Conservation (phyloP, 2,329 filamentous ascomycete species). For the Cercospora brassicicola region DNA sequence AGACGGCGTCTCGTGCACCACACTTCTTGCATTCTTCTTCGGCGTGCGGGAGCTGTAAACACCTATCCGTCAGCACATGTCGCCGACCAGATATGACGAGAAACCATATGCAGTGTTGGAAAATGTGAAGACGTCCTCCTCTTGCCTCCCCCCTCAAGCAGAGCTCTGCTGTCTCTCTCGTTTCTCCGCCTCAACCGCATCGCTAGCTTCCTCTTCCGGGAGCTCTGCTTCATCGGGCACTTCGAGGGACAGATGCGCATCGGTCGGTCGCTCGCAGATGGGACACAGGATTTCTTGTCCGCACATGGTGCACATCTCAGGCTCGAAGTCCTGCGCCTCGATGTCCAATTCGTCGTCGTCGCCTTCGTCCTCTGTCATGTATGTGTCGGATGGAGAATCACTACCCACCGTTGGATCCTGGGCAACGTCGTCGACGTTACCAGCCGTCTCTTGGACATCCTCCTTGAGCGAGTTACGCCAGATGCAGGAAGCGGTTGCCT, state of each 20-base stretch:
- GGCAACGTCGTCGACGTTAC: constrained; percentile 94
- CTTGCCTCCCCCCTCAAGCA: constrained; percentile 32
- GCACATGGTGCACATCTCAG: constrained; percentile 59
- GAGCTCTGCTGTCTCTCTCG: constrained; percentile 31
- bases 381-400: constrained; percentile 17
- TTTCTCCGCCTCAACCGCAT: constrained; percentile 34
- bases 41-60: constrained; percentile 31
- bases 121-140: constrained; percentile 26
- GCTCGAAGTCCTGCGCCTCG: constrained; percentile 36
- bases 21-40: constrained; percentile 84
- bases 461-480: constrained; percentile 94
- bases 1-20: constrained; percentile 85
- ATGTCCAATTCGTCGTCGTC: constrained; percentile 19
- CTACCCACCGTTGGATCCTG: constrained; percentile 96
- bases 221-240: constrained; percentile 42
- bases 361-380: constrained; percentile 29
- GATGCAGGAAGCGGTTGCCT: constrained; percentile 83
- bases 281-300: constrained; percentile 58
- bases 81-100: constrained; percentile 35
- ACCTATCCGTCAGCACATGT: constrained; percentile 39
- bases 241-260: constrained; percentile 48
- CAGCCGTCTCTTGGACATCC: constrained; percentile 89
- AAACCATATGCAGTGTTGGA: constrained; percentile 21
- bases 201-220: constrained; percentile 29
- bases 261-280: constrained; percentile 51